phyloP scores from a whole-genome alignment of 1,284 basidiomycete genomes.

The Limonomyces culmigenus region DNA sequence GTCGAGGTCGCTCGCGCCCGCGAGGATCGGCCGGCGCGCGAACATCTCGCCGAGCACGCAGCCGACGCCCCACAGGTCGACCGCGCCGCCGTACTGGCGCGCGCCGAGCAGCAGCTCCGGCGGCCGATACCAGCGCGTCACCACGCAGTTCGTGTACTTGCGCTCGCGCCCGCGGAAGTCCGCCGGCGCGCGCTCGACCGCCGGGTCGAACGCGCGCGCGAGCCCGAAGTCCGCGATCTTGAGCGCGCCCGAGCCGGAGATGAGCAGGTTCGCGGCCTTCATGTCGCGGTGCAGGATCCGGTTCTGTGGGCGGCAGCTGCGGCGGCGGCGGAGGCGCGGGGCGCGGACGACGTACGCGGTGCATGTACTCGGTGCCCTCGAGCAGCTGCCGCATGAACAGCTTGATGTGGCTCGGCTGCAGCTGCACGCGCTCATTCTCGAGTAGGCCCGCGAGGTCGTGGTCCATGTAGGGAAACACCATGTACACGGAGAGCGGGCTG shows the following conservation, averaged over 20 bases:
- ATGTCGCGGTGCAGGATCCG: slow-evolving; percentile 95
- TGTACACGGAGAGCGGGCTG: slow-evolving; percentile 71
- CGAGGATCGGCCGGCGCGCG: slow-evolving; percentile 72
- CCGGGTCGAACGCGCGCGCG: slow-evolving; percentile 59
- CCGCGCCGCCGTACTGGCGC: slow-evolving; percentile 78
- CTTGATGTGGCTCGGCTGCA: slow-evolving; percentile 79
- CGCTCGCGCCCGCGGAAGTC: slow-evolving; percentile 31
- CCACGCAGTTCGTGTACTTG: slow-evolving; percentile 94
- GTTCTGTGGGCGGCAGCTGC: slow-evolving; percentile 37
- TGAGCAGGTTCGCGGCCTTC: slow-evolving; percentile 95
- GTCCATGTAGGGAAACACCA: slow-evolving; percentile 99
- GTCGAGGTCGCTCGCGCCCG: slow-evolving; percentile 78
- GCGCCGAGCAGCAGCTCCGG: slow-evolving; percentile 89
- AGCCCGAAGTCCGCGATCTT: slow-evolving; percentile 96
- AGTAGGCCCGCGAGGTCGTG: slow-evolving; percentile 93
- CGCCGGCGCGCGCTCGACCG: slow-evolving; percentile 30
- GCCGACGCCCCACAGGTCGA: slow-evolving; percentile 99
- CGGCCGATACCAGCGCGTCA: slow-evolving; percentile 97
- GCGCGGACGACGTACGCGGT: slow-evolving; percentile 40
- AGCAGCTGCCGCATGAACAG: slow-evolving; percentile 91
- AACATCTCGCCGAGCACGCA: slow-evolving; percentile 95
- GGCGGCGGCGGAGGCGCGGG: slow-evolving; percentile 3
- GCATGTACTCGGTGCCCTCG: slow-evolving; percentile 91
- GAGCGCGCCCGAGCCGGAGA: slow-evolving; percentile 70
- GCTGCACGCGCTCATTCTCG: slow-evolving; percentile 76